Conservation (phyloP, 129 eudicot genomes). For the Pseudognaphalium luteoalbum region DNA sequence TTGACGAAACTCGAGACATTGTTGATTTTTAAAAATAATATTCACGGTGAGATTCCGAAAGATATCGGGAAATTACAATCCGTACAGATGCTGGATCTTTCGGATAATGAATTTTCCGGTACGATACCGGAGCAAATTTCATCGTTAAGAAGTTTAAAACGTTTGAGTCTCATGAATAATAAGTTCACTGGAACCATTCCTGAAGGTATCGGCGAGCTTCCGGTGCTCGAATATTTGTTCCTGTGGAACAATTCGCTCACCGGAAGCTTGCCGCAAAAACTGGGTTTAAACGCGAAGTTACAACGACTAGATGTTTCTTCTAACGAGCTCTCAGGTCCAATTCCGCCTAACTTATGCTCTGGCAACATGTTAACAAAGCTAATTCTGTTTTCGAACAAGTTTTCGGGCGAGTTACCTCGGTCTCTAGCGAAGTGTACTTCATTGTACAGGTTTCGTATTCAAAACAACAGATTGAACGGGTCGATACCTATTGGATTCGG, state of each 20-base stretch:
- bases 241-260: conserved; percentile 88
- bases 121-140: conserved; percentile 64
- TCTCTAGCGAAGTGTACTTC: conserved; percentile 73
- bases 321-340: conserved; percentile 67
- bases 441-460: conserved; percentile 60
- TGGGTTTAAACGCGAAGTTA: conserved; percentile 64
- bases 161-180: conserved; percentile 61
- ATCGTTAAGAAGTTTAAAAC: conserved; percentile 40
- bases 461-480: conserved; percentile 68
- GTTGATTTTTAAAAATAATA: conserved; percentile 55
- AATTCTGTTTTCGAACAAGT: conserved; percentile 65
- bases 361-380: conserved; percentile 64
- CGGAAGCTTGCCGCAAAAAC: conserved; percentile 63
- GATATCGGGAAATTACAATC: conserved; percentile 38
- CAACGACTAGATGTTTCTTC: conserved; percentile 81
- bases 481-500: conserved; percentile 83
- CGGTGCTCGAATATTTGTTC: conserved; percentile 46
- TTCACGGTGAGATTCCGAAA: conserved; percentile 65
- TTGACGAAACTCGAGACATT: conserved; percentile 49
- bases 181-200: conserved; percentile 71
- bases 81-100: conserved; percentile 62
- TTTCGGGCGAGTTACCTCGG: conserved; percentile 58
- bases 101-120: conserved; percentile 66
- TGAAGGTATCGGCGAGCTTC: conserved; percentile 75
- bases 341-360: conserved; percentile 66